Conservation (phyloP, 768 basidiomycete genomes). For the Epithele typhae region DNA sequence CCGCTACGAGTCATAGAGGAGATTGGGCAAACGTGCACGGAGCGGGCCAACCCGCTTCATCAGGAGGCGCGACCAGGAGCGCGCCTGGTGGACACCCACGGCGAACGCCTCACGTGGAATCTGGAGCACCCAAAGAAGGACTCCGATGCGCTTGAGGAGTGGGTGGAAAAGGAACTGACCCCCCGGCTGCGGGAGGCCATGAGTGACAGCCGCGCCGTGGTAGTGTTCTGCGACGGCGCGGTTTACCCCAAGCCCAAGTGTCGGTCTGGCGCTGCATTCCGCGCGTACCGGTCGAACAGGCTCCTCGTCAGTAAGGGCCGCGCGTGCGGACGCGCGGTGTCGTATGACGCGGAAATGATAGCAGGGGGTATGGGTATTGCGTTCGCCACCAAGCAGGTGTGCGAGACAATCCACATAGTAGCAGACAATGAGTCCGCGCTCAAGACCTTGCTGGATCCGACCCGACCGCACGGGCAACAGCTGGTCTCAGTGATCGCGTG, state of each 20-base stretch:
- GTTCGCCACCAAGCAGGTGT: background rate
- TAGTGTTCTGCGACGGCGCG: background rate
- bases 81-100: background rate
- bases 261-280: background rate
- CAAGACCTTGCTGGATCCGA: constrained; percentile 1
- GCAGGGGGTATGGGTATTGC: constrained; percentile 4
- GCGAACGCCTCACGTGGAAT: background rate
- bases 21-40: too few species aligned
- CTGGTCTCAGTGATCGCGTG: constrained; percentile 2
- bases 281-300: background rate
- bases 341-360: constrained; percentile 4
- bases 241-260: background rate
- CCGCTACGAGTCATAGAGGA: too few species aligned
- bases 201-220: background rate
- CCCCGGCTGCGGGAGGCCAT: background rate
- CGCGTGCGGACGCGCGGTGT: background rate
- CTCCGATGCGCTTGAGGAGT: background rate
- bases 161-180: background rate
- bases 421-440: constrained; percentile 3
- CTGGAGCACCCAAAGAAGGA: constrained; percentile 1
- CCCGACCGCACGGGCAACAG: constrained; percentile 1
- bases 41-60: background rate
- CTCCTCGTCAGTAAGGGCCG: background rate
- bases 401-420: constrained; percentile 2
- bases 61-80: background rate